Conservation (phyloP, 352 stramenopile species). For the Phytophthora multivora region DNA sequence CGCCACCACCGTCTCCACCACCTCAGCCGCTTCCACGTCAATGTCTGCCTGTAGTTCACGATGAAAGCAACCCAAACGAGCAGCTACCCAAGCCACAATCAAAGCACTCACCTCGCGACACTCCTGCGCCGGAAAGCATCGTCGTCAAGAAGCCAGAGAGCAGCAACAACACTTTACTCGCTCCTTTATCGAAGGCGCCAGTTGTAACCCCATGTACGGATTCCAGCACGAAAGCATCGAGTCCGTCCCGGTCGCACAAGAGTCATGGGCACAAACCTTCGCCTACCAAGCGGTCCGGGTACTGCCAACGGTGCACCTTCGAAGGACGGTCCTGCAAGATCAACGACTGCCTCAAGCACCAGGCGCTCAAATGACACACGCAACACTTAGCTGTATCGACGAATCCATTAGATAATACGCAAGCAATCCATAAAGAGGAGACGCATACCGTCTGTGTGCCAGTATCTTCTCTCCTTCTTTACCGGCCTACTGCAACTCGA, state of each 20-base stretch:
- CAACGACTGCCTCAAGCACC: slow-evolving; percentile 68
- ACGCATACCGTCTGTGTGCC: slow-evolving; percentile 5
- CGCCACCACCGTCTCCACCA: slow-evolving; percentile 16
- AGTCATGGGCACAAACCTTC: slow-evolving; percentile 21
- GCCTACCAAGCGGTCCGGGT: slow-evolving; percentile 56
- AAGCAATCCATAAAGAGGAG: slow-evolving; percentile 23
- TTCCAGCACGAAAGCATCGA: slow-evolving; percentile 13
- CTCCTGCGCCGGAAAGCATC: neutral
- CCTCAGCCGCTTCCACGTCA: neutral
- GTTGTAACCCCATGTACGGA: neutral
- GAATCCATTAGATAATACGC: slow-evolving; percentile 44
- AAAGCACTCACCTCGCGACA: slow-evolving; percentile 16
- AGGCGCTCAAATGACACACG: slow-evolving; percentile 45
- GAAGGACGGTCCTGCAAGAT: slow-evolving; percentile 67
- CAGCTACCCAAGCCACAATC: slow-evolving; percentile 11
- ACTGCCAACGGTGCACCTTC: slow-evolving; percentile 61
- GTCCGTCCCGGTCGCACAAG: slow-evolving; percentile 9
- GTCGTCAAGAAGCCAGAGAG: neutral
- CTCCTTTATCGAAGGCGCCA: slow-evolving; percentile 19
- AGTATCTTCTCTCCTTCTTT: slow-evolving; percentile 24
- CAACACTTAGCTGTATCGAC: slow-evolving; percentile 23
- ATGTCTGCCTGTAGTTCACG: neutral
- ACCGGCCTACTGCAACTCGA: slow-evolving; percentile 62
- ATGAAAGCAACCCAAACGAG: slow-evolving; percentile 2
- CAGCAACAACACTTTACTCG: slow-evolving; percentile 15